Percentiles rank a stretch among this genome's conserved stretches.
These are phyloP conservation scores for Panus rudis DNA, from an alignment of 768 basidiomycete genomes.

Conservation along the genomic window DNA sequence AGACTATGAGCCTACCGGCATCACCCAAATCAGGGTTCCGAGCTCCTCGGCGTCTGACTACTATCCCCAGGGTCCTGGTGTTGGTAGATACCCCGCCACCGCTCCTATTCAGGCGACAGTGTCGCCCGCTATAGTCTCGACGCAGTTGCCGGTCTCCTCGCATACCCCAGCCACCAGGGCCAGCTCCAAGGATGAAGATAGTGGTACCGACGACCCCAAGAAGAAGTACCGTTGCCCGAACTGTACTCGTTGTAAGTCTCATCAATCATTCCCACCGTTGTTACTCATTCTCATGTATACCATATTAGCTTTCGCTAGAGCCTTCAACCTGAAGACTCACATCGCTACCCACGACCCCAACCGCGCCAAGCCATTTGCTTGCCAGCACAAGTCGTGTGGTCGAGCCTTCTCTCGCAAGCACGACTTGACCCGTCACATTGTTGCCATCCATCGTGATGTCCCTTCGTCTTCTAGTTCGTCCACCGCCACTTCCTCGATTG, in stretches of 20 bases:
- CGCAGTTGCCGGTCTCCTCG: conserved; percentile 35
- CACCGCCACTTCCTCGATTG: conserved; percentile 41
- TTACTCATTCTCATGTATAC: conserved; percentile 9
- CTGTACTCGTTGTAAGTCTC: conserved; percentile 60
- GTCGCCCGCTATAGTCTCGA: conserved; percentile 49
- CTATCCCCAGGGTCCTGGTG: conserved; percentile 24
- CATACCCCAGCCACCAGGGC: conserved; percentile 19
- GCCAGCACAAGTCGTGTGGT: conserved; percentile 78
- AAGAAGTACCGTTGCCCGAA: conserved; percentile 73
- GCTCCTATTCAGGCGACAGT: conserved; percentile 36
- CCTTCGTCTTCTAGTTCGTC: conserved; percentile 32
- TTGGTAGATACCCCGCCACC: conserved; percentile 11
- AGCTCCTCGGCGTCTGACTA: conserved; percentile 46
- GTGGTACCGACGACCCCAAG: conserved; percentile 47
- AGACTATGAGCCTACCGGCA: conserved; percentile 47
- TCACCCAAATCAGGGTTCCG: conserved; percentile 38
- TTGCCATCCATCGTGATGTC: conserved; percentile 80
- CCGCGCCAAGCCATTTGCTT: conserved; percentile 82
- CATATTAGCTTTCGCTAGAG: conserved; percentile 89
- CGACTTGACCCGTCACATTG: conserved; percentile 84
- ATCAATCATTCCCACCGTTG: conserved; percentile 2
- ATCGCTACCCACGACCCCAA: conserved; percentile 93
- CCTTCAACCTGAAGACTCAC: conserved; percentile 94
- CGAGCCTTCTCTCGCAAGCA: conserved; percentile 94
- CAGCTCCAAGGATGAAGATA: conserved; percentile 32